phyloP scores from a whole-genome alignment of 805 yeast species.

The Wickerhamomyces rabaulensis region DNA sequence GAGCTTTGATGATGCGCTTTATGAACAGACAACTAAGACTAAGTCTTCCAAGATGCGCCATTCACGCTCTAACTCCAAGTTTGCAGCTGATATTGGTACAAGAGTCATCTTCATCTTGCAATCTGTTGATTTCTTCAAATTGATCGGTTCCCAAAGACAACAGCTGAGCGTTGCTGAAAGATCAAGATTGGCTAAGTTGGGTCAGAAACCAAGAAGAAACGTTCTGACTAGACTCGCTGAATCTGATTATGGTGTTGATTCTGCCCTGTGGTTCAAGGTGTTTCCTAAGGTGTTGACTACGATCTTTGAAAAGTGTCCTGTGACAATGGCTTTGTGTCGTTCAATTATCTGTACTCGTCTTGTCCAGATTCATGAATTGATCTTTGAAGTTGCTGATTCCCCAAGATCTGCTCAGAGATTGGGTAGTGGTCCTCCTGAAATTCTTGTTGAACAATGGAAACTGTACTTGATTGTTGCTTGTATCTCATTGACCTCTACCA shows the following conservation, averaged over 20 bases:
- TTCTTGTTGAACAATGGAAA: conserved; percentile 81
- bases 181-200: conserved; percentile 60
- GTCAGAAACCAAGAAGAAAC: conserved; percentile 51
- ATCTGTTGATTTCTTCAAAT: conserved; percentile 56
- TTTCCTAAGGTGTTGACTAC: conserved; percentile 71
- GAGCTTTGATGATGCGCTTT: conserved; percentile 82
- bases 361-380: conserved; percentile 76
- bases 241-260: conserved; percentile 90
- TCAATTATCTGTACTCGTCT: conserved; percentile 84
- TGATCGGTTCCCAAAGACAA: conserved; percentile 46
- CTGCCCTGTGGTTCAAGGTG: conserved; percentile 91
- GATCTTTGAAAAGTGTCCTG: conserved; percentile 78
- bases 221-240: conserved; percentile 77
- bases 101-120: conserved; percentile 75
- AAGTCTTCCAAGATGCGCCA: conserved; percentile 25
- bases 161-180: conserved; percentile 70
- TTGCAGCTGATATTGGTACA: conserved; percentile 75
- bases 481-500: conserved; percentile 83
- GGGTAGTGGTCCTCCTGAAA: conserved; percentile 53
- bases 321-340: conserved; percentile 89
- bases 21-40: conserved; percentile 36
- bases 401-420: conserved; percentile 25
- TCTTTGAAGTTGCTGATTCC: conserved; percentile 47
- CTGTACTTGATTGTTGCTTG: conserved; percentile 87
- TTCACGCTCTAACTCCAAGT: conserved; percentile 55